Evolutionary conservation across 179 eudicot genomes (phyloP).

Genomic region (Gypsophila paniculata): DNA sequence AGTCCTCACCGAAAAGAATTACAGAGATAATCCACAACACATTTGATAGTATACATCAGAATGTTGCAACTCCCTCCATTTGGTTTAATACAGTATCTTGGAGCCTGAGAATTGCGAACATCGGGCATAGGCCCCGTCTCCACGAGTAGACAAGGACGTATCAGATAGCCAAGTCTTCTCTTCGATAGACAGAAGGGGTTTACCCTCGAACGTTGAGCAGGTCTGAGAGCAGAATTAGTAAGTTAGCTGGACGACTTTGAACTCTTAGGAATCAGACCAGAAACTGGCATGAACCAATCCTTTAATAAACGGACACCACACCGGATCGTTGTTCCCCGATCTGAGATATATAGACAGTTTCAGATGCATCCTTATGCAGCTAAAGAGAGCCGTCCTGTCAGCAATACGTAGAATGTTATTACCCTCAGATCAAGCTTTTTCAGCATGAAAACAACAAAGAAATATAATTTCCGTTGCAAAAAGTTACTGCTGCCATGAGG

Average conservation of each 20-base stretch:
- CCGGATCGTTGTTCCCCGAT: neutral
- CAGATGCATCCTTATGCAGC: no score
- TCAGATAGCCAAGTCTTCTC: neutral
- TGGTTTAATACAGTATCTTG: neutral
- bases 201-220: neutral
- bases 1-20: conserved; percentile 6
- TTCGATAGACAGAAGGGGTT: neutral
- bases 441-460: no score
- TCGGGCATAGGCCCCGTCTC: neutral
- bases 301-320: neutral
- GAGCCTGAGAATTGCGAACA: neutral
- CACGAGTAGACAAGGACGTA: no score
- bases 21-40: neutral
- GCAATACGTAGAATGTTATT: no score
- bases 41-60: neutral
- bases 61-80: neutral
- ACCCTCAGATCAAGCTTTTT: no score
- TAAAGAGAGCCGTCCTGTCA: no score
- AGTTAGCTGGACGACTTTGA: neutral
- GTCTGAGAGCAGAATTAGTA: neutral
- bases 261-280: neutral
- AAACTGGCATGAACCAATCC: neutral
- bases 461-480: no score
- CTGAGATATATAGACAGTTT: neutral
- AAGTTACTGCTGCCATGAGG: no score